Evolutionary conservation across 441 rosid genomes (phyloP).

Genomic region (Pelargonium myrrhifolium): DNA sequence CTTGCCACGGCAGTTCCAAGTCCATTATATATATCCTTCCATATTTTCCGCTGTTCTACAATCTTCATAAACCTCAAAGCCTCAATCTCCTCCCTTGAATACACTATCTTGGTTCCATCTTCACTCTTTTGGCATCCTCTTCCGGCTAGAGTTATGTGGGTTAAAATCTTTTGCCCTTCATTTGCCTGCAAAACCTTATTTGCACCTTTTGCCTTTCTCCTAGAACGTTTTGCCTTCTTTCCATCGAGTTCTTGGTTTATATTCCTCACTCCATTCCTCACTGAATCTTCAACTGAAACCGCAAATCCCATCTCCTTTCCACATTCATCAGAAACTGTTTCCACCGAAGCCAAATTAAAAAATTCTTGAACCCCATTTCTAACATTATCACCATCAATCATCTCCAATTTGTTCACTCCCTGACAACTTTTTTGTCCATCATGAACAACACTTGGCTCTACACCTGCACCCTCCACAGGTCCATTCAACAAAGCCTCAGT

Average conservation of each 20-base stretch:
- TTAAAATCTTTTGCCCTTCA: slow-evolving; percentile 17
- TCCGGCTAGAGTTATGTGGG: slow-evolving; percentile 14
- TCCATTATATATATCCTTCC: slow-evolving; percentile 45
- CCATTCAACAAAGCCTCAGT: slow-evolving; percentile 5
- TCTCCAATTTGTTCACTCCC: slow-evolving; percentile 15
- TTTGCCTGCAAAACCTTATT: slow-evolving; percentile 23
- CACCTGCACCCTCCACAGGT: neutral
- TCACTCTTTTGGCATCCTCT: slow-evolving; percentile 19
- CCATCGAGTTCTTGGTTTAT: slow-evolving; percentile 31
- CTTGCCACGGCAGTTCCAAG: slow-evolving; percentile 41
- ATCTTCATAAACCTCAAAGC: slow-evolving; percentile 52
- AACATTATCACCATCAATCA: slow-evolving; percentile 18
- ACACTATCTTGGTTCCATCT: slow-evolving; percentile 28
- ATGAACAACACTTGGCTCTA: neutral
- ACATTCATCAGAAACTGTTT: slow-evolving; percentile 31
- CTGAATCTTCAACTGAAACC: slow-evolving; percentile 20
- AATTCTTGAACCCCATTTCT: slow-evolving; percentile 44
- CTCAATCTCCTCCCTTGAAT: slow-evolving; percentile 59
- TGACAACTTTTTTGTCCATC: slow-evolving; percentile 14
- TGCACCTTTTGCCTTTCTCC: slow-evolving; percentile 32
- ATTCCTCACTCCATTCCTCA: slow-evolving; percentile 27
- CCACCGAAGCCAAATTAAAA: slow-evolving; percentile 64
- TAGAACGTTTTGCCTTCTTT: slow-evolving; percentile 32
- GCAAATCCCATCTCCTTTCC: slow-evolving; percentile 21
- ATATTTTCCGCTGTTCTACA: slow-evolving; percentile 47